Base-by-base conservation (phyloP, 2,329 filamentous ascomycete genomes). In the Neopestalotiopsis rosae region DNA sequence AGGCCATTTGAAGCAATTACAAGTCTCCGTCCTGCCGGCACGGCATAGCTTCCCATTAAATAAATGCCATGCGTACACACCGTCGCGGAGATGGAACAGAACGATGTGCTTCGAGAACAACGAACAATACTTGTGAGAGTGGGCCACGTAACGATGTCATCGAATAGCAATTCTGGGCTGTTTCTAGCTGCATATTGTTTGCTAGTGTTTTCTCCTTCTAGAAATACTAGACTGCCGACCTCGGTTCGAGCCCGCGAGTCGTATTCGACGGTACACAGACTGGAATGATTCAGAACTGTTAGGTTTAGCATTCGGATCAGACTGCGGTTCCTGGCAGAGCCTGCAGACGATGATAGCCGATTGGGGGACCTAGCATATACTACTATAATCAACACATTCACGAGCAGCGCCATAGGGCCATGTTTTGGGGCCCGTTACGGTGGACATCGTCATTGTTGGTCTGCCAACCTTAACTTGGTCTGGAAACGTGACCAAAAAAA, bases 11-110 rank as follows among this genome's bases (percentile, higher is more conserved):
- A 58, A 34, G 57, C 20, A 59, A 52, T 34, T 67, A n/a, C 63
- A 45, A 32, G 71, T 30, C 28, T 68, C 69, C 61, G 66, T 56
- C 69, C 56, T 71, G 69, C 67, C 70, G 67, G 67, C 68, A 68
- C 24, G 58, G 52, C 42, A 71, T 67, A 68, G 62, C 68, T 65
- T 61, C 12, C 9, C 63, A 49, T 6, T 17, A n/a, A 57, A 17
- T 24, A 58, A 17, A 57, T 66, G 45, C 63, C 56, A 57, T 45
- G 12, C 24, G 40, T 38, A 24, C 38, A 40, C 24, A 64, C 12
- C 38, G 13, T 32, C 40, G 13, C 32, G 40, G 20, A 52, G 9
- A 14, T 34, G 34, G 28, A 13, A 14, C 5, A 4, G 17, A 42
- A 38, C 40, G 45, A 52, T 52, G 45, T 52, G 45, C n/a, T 30